A percentile compares a stretch with the other conserved stretches of the same genome.
Conservation (phyloP, 202 grass and related monocot species). For the Zizania palustris region DNA sequence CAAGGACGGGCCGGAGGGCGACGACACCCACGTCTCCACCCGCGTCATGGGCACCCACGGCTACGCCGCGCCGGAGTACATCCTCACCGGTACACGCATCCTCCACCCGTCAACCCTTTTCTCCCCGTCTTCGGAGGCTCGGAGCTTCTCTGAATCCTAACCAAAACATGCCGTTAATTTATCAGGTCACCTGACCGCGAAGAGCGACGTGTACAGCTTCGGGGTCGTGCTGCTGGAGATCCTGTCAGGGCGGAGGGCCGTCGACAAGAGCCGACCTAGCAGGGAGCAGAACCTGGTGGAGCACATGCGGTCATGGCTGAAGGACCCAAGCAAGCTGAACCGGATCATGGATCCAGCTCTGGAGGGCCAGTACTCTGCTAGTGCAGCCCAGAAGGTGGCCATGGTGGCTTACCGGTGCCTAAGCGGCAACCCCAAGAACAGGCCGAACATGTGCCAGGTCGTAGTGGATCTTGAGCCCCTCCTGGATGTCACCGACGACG, state of each 20-base stretch:
- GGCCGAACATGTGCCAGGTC: conserved; percentile 64
- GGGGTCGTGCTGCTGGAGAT: conserved; percentile 78
- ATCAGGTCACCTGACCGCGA: conserved; percentile 68
- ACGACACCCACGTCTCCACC: conserved; percentile 84
- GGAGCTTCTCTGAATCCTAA: not conserved
- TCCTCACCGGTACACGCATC: conserved; percentile 66
- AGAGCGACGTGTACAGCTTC: conserved; percentile 92
- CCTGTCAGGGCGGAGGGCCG: conserved; percentile 55
- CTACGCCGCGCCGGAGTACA: conserved; percentile 89
- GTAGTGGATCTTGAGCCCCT: conserved; percentile 62
- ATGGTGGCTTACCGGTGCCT: conserved; percentile 65
- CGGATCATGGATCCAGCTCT: conserved; percentile 71
- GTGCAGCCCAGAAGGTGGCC: conserved; percentile 51
- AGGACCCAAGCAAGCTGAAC: conserved; percentile 48
- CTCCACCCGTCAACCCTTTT: not conserved
- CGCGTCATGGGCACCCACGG: conserved; percentile 97
- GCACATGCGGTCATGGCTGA: conserved; percentile 65
- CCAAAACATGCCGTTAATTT: too few species aligned
- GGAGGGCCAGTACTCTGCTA: conserved; percentile 39
- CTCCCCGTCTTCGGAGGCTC: too few species aligned
- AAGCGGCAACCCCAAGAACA: conserved; percentile 52
- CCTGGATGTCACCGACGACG: conserved; percentile 19
- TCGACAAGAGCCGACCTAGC: conserved; percentile 63
- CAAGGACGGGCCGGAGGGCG: conserved; percentile 78
- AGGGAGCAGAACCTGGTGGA: conserved; percentile 71